These are phyloP conservation scores for Beauveria rudraprayagi DNA, from an alignment of 2,329 filamentous ascomycete genomes.

Conservation along the genomic window DNA sequence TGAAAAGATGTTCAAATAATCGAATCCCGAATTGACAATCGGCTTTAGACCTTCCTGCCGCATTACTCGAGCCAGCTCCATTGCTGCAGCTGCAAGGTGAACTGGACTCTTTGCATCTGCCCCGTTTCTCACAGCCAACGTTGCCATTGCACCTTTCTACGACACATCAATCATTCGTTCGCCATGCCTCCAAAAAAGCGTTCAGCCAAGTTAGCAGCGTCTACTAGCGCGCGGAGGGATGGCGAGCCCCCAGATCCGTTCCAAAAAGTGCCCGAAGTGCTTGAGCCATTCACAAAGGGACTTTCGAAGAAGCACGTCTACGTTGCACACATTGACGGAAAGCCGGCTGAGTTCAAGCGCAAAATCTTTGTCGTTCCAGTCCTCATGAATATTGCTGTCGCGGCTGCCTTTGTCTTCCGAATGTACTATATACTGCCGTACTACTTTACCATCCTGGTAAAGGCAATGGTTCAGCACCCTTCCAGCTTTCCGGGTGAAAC, in stretches of 20 bases:
- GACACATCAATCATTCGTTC: not conserved
- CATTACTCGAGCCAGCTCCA: too few species aligned
- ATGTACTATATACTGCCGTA: constrained; percentile 60
- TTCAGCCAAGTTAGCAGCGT: constrained; percentile 21
- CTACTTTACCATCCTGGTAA: constrained; percentile 61
- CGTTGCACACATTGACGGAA: constrained; percentile 73
- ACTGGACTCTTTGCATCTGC: not conserved
- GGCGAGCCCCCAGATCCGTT: constrained; percentile 55
- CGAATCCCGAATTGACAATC: too few species aligned
- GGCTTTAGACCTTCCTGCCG: too few species aligned
- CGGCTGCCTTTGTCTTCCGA: constrained; percentile 57
- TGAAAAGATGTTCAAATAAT: too few species aligned
- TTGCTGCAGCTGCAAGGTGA: not conserved
- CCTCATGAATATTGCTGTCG: constrained; percentile 64
- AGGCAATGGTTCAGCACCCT: constrained; percentile 58
- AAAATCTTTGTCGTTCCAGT: constrained; percentile 77
- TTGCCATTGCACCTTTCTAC: not conserved
- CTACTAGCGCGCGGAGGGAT: constrained; percentile 15
- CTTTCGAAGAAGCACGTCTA: constrained; percentile 68
- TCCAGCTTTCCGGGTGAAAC: constrained; percentile 56
- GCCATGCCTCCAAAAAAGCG: constrained; percentile 24
- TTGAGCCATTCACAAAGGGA: constrained; percentile 57
- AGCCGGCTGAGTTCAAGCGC: constrained; percentile 63
- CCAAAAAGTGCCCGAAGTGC: constrained; percentile 51
- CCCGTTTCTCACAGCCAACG: not conserved